phyloP scores from a whole-genome alignment of 208 protist genomes.

The Balamuthia mandrillaris region DNA sequence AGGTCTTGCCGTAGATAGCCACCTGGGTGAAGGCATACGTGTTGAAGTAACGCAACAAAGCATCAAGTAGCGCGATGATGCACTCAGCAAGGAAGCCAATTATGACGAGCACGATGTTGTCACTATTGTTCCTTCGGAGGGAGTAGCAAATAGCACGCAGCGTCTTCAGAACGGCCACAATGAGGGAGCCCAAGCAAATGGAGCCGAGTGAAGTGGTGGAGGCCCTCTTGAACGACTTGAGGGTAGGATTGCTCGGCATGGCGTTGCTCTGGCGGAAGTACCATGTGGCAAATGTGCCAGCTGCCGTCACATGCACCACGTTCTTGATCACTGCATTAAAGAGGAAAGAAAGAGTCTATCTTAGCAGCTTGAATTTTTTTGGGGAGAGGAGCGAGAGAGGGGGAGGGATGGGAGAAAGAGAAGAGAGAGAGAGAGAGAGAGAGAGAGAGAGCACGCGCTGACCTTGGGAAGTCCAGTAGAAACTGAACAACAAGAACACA shows the following conservation, averaged over 20 bases:
- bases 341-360: too few relatives aligned
- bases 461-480: background rate
- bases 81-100: background rate
- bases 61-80: conserved; percentile 32
- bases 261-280: background rate
- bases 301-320: conserved; percentile 8
- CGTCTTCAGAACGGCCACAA: conserved; percentile 42
- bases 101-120: background rate
- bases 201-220: conserved; percentile 57
- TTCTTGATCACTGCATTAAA: conserved; percentile 45
- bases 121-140: background rate
- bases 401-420: background rate
- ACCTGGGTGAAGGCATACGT: conserved; percentile 51
- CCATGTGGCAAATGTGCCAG: conserved; percentile 7
- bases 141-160: conserved; percentile 17
- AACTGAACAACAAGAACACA: background rate
- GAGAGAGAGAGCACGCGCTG: background rate
- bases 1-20: conserved; percentile 48
- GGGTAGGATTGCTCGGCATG: background rate
- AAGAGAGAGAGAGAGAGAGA: background rate
- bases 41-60: conserved; percentile 45
- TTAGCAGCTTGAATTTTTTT: too few relatives aligned
- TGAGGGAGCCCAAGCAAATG: conserved; percentile 46
- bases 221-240: background rate
- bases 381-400: too few relatives aligned